Conservation (phyloP, 2,329 filamentous ascomycete species). For the Cryoendolithus antarcticus region DNA sequence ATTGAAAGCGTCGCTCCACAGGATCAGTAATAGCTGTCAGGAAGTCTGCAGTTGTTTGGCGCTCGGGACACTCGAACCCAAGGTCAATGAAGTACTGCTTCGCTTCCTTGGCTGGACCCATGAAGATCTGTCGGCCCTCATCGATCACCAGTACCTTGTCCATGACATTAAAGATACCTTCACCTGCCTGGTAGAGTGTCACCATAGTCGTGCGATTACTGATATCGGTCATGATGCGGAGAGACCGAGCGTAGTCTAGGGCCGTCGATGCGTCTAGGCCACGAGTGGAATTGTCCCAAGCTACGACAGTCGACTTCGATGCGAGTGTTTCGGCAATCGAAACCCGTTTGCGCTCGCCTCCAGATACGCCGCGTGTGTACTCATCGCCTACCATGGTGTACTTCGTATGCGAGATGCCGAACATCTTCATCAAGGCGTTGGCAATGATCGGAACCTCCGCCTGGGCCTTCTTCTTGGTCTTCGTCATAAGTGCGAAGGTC, state of each 20-base stretch:
- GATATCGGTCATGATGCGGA: slow-evolving; percentile 71
- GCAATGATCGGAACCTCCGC: slow-evolving; percentile 56
- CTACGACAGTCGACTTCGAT: slow-evolving; percentile 59
- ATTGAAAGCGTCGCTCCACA: slow-evolving; percentile 56
- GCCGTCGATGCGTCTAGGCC: slow-evolving; percentile 72
- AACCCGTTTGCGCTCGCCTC: slow-evolving; percentile 70
- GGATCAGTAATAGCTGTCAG: slow-evolving; percentile 65
- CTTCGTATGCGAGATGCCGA: slow-evolving; percentile 64
- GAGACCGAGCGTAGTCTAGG: slow-evolving; percentile 62
- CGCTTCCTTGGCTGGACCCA: slow-evolving; percentile 49
- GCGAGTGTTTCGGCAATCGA: slow-evolving; percentile 67
- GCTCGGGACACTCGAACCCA: slow-evolving; percentile 47
- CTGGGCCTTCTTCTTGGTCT: slow-evolving; percentile 55
- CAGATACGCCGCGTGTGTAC: slow-evolving; percentile 59
- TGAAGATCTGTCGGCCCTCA: slow-evolving; percentile 55
- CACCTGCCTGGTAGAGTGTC: slow-evolving; percentile 59
- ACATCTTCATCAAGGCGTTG: slow-evolving; percentile 61
- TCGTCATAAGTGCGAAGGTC: slow-evolving; percentile 61
- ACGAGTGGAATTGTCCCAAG: slow-evolving; percentile 70
- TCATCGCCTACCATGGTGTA: slow-evolving; percentile 67
- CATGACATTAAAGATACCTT: slow-evolving; percentile 60
- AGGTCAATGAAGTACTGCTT: slow-evolving; percentile 54
- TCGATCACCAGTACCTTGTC: slow-evolving; percentile 74
- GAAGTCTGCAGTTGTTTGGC: slow-evolving; percentile 66
- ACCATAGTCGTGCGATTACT: slow-evolving; percentile 58